Conservation (phyloP, 169 alveolate genomes). For the Plasmodium adleri region DNA sequence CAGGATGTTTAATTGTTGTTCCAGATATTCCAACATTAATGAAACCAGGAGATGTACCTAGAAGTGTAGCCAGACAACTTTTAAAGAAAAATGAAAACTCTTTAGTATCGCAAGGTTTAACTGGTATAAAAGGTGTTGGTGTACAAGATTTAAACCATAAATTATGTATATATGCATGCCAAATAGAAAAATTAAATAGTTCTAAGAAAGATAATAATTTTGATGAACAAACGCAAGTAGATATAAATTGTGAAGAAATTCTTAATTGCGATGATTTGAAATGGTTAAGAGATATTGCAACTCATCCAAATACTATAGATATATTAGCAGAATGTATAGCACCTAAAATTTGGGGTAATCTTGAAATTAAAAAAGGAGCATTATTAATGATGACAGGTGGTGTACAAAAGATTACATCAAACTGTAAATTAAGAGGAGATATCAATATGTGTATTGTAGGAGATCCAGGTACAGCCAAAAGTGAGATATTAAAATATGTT, state of each 20-base stretch:
- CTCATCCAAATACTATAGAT: slow-evolving; percentile 84
- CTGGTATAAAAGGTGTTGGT: slow-evolving; percentile 97
- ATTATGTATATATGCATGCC: slow-evolving; percentile 92
- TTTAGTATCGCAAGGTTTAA: slow-evolving; percentile 87
- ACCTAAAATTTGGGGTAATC: slow-evolving; percentile 97
- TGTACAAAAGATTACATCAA: slow-evolving; percentile 94
- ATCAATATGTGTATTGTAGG: slow-evolving; percentile 97
- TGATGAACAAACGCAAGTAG: slow-evolving; percentile 79
- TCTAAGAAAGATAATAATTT: slow-evolving; percentile 76
- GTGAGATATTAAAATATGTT: slow-evolving; percentile 95
- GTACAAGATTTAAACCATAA: slow-evolving; percentile 94
- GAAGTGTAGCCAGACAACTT: slow-evolving; percentile 81
- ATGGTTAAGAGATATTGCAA: slow-evolving; percentile 86
- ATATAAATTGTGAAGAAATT: slow-evolving; percentile 82
- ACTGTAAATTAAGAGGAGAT: slow-evolving; percentile 96
- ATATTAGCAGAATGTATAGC: slow-evolving; percentile 93
- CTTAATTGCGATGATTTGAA: slow-evolving; percentile 81
- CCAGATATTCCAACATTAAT: slow-evolving; percentile 96
- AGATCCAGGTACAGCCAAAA: slow-evolving; percentile 98
- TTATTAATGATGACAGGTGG: slow-evolving; percentile 97
- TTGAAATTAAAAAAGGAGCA: slow-evolving; percentile 97
- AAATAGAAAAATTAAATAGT: slow-evolving; percentile 80
- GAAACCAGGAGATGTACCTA: slow-evolving; percentile 96
- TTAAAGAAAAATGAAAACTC: slow-evolving; percentile 81
- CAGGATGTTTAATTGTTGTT: slow-evolving; percentile 95